Conservation (phyloP, 345 rosid genomes). For the Rubroshorea leprosula region DNA sequence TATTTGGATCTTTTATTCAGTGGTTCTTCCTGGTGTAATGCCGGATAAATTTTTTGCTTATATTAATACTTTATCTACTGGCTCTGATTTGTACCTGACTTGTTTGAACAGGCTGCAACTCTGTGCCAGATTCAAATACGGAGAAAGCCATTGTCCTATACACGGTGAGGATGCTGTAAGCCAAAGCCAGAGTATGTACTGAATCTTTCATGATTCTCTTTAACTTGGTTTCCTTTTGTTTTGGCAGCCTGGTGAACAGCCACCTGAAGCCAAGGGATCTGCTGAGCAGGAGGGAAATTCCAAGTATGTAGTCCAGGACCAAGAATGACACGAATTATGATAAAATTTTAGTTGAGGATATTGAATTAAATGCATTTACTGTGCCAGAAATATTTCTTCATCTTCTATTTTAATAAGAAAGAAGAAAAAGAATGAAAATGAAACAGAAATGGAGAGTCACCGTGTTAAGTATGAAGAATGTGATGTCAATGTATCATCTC, state of each 20-base stretch:
- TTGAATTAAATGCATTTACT: not conserved
- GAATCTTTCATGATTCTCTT: not conserved
- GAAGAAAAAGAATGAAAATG: no score
- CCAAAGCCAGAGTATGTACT: slow-evolving; percentile 10
- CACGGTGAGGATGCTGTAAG: slow-evolving; percentile 37
- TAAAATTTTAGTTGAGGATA: not conserved
- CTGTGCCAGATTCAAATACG: slow-evolving; percentile 39
- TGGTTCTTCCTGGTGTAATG: not conserved
- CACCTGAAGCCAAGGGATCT: slow-evolving; percentile 51
- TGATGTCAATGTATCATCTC: not conserved
- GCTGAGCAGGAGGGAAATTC: slow-evolving; percentile 50
- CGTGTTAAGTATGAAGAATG: no score
- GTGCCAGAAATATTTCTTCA: no score
- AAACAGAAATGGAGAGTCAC: no score
- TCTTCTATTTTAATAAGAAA: no score
- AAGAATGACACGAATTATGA: not conserved
- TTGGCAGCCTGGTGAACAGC: slow-evolving; percentile 63
- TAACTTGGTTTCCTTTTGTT: slow-evolving; percentile 7
- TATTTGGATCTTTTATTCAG: slow-evolving; percentile 3
- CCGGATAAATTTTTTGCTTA: not conserved
- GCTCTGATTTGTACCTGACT: slow-evolving; percentile 14
- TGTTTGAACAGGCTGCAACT: slow-evolving; percentile 46
- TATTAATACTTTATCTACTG: not conserved
- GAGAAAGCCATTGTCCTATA: slow-evolving; percentile 93
- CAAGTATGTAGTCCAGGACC: slow-evolving; percentile 42